Conservation (phyloP, 371 early-diverging fungal species). For the Mycotypha africana region DNA sequence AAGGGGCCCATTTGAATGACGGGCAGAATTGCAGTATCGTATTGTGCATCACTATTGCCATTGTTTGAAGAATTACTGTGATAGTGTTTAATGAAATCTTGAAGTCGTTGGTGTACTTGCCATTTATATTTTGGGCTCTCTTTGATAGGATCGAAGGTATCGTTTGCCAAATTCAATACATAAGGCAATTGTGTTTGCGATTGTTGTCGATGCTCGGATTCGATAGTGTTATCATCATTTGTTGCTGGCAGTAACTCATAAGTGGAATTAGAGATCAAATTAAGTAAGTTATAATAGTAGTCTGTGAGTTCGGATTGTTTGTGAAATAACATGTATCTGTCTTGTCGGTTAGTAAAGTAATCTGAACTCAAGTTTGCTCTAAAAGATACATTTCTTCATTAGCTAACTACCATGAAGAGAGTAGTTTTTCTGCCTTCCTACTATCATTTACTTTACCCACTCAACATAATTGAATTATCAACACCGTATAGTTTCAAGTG, state of each 20-base stretch:
- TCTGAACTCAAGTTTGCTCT: slow-evolving; percentile 93
- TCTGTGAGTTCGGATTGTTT: slow-evolving; percentile 46
- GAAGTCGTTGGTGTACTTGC: slow-evolving; percentile 45
- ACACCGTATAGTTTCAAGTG: slow-evolving; percentile 92
- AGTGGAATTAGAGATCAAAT: slow-evolving; percentile 60
- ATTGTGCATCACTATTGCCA: slow-evolving; percentile 8
- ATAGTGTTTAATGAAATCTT: slow-evolving; percentile 40
- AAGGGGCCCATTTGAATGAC: slow-evolving; percentile 86
- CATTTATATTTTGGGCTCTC: slow-evolving; percentile 55
- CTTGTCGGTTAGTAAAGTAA: slow-evolving; percentile 94
- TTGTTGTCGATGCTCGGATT: not conserved
- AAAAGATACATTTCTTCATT: too few relatives aligned
- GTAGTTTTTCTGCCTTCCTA: too few relatives aligned
- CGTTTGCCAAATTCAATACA: slow-evolving; percentile 15
- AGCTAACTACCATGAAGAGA: too few relatives aligned
- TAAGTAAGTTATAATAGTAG: slow-evolving; percentile 70
- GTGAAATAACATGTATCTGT: slow-evolving; percentile 80
- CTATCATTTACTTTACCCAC: slow-evolving; percentile 77
- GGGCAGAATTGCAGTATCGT: slow-evolving; percentile 77
- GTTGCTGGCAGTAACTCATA: slow-evolving; percentile 40
- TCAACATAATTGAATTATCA: slow-evolving; percentile 84
- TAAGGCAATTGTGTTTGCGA: too few relatives aligned
- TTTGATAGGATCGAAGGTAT: slow-evolving; percentile 64
- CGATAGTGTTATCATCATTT: not conserved
- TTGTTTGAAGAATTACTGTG: slow-evolving; percentile 1